phyloP scores from a whole-genome alignment of 2,329 filamentous ascomycete species.

The Pyrenophora graminea region DNA sequence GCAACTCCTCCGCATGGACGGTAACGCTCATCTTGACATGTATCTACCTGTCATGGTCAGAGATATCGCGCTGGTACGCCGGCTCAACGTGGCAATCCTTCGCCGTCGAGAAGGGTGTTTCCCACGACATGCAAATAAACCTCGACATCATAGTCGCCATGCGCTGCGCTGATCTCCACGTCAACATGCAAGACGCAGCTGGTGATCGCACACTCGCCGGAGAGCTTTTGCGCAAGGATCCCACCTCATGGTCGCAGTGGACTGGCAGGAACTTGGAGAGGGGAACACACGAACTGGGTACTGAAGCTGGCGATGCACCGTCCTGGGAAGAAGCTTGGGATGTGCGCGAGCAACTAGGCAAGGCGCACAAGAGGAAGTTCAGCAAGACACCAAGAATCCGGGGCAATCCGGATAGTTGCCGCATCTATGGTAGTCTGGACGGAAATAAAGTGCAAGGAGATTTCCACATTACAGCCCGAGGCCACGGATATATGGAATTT shows the following conservation, averaged over 20 bases:
- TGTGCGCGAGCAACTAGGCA: conserved; percentile 85
- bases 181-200: conserved; percentile 95
- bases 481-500: conserved; percentile 88
- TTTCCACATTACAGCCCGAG: conserved; percentile 94
- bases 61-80: conserved; percentile 80
- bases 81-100: conserved; percentile 88
- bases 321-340: conserved; percentile 72
- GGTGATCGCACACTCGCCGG: conserved; percentile 89
- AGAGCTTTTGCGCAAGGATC: conserved; percentile 71
- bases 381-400: conserved; percentile 73
- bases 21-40: conserved; percentile 78
- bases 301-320: conserved; percentile 34
- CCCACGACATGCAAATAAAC: conserved; percentile 89
- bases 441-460: conserved; percentile 97
- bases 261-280: conserved; percentile 67
- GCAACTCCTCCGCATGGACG: conserved; percentile 92
- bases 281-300: conserved; percentile 51
- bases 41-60: conserved; percentile 73
- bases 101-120: conserved; percentile 88
- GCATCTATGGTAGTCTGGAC: conserved; percentile 86
- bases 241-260: conserved; percentile 84
- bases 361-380: conserved; percentile 68
- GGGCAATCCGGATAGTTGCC: conserved; percentile 71
- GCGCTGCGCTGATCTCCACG: conserved; percentile 83
- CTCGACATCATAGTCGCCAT: conserved; percentile 90